A percentile compares a stretch with the other conserved stretches of the same genome.
Evolutionary conservation across 768 basidiomycete genomes (phyloP).

Genomic region (Candolleomyces efflorescens): DNA sequence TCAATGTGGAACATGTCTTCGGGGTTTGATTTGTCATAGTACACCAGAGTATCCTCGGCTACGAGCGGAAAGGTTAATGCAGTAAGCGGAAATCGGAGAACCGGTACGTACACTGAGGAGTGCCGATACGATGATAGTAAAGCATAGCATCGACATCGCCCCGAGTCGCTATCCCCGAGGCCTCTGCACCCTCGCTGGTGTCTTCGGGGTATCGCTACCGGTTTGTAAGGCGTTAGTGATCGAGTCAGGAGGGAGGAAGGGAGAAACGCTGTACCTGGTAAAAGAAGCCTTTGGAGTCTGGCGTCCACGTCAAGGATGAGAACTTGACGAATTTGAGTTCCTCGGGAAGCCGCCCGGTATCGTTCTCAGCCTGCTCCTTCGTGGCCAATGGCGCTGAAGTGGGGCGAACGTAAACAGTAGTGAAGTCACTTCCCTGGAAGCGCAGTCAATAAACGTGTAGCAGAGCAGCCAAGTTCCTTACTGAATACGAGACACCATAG

Average conservation of each 20-base stretch:
- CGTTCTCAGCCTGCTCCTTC: constrained; percentile 36
- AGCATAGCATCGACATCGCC: constrained; percentile 68
- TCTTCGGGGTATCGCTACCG: constrained; percentile 53
- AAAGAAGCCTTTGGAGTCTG: constrained; percentile 80
- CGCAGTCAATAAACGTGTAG: not conserved
- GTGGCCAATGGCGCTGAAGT: constrained; percentile 54
- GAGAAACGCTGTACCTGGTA: constrained; percentile 49
- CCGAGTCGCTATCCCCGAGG: constrained; percentile 50
- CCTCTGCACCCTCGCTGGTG: constrained; percentile 44
- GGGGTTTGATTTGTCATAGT: constrained; percentile 59
- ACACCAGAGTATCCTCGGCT: constrained; percentile 69
- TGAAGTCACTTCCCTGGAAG: constrained; percentile 67
- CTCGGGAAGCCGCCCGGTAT: constrained; percentile 54
- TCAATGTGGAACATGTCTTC: constrained; percentile 59
- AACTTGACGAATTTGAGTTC: constrained; percentile 77
- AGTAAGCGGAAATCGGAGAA: constrained; percentile 1
- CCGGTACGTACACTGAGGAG: constrained; percentile 52
- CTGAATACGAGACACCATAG: constrained; percentile 72
- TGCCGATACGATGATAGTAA: constrained; percentile 72
- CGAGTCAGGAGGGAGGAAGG: not conserved
- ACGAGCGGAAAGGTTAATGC: constrained; percentile 1
- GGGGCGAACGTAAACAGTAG: constrained; percentile 62
- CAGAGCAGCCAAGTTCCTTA: constrained; percentile 24
- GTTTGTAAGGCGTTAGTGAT: not conserved
- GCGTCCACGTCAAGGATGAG: constrained; percentile 66